phyloP scores from a whole-genome alignment of 768 basidiomycete genomes.

The Naematelia encephala region DNA sequence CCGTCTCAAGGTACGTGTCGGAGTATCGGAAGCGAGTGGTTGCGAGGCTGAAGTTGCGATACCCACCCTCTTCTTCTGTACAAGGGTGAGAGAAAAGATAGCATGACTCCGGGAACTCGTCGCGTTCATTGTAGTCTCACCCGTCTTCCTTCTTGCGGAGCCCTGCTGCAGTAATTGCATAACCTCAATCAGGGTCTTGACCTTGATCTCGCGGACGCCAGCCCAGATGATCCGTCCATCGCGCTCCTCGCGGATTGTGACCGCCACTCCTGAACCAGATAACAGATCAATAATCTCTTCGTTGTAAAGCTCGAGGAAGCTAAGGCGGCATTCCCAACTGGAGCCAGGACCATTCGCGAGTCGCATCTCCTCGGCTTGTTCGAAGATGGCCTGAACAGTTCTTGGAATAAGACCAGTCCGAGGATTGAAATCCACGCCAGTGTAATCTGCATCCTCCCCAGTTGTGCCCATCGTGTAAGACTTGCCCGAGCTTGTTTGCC shows the following conservation, averaged over 20 bases:
- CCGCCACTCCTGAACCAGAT: constrained; percentile 72
- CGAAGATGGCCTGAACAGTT: constrained; percentile 84
- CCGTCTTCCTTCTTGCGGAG: constrained; percentile 84
- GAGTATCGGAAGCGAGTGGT: constrained; percentile 14
- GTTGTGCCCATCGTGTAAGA: constrained; percentile 97
- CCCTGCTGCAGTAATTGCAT: constrained; percentile 93
- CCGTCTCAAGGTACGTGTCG: constrained; percentile 28
- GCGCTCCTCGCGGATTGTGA: constrained; percentile 95
- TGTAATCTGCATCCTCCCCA: constrained; percentile 73
- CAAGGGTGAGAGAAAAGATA: constrained; percentile 93
- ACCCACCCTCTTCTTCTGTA: constrained; percentile 66
- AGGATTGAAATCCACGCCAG: constrained; percentile 34
- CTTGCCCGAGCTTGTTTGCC: constrained; percentile 95
- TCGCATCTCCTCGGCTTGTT: constrained; percentile 70
- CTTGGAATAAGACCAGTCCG: constrained; percentile 91
- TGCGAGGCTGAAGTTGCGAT: constrained; percentile 8
- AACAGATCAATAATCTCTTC: constrained; percentile 97
- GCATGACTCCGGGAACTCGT: constrained; percentile 97
- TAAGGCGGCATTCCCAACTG: constrained; percentile 63
- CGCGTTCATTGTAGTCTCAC: constrained; percentile 98
- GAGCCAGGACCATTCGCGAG: constrained; percentile 61
- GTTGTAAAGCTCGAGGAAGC: constrained; percentile 97
- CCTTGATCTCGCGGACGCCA: constrained; percentile 85
- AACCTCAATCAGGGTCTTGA: constrained; percentile 79
- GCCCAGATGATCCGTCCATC: constrained; percentile 96